phyloP scores from a whole-genome alignment of 768 basidiomycete genomes.

The Amanita molliuscula region DNA sequence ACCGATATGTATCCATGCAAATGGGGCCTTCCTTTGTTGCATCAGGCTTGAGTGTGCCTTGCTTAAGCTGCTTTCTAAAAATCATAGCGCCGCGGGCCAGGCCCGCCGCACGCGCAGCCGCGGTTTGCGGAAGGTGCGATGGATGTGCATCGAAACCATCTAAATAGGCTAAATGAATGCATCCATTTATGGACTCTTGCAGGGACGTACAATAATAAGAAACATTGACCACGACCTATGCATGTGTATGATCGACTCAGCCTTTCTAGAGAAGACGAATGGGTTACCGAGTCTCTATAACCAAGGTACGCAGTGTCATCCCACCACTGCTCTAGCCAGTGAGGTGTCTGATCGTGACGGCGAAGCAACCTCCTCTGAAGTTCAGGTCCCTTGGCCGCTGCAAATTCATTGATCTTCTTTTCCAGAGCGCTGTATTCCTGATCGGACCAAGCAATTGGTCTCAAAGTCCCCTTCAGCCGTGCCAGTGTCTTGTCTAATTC shows the following conservation, averaged over 20 bases:
- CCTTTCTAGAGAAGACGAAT: neutral
- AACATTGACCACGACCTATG: slow-evolving; percentile 74
- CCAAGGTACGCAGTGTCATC: slow-evolving; percentile 75
- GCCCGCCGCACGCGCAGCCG: slow-evolving; percentile 59
- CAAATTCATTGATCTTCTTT: slow-evolving; percentile 63
- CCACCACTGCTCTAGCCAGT: slow-evolving; percentile 97
- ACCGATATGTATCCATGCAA: slow-evolving; percentile 88
- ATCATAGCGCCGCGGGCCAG: slow-evolving; percentile 63
- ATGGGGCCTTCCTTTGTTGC: slow-evolving; percentile 55
- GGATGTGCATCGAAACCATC: slow-evolving; percentile 74
- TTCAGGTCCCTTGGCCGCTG: slow-evolving; percentile 30
- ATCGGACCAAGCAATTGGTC: slow-evolving; percentile 59
- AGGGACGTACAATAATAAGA: slow-evolving; percentile 77
- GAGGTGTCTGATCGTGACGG: slow-evolving; percentile 41
- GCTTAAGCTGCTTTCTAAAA: slow-evolving; percentile 61
- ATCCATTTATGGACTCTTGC: neutral
- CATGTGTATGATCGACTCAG: slow-evolving; percentile 9
- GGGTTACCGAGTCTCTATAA: slow-evolving; percentile 73
- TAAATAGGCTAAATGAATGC: slow-evolving; percentile 19
- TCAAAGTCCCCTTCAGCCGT: slow-evolving; percentile 59
- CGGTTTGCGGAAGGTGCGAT: slow-evolving; percentile 42
- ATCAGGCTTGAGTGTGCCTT: slow-evolving; percentile 57
- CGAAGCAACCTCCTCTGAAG: slow-evolving; percentile 58
- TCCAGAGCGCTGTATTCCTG: slow-evolving; percentile 45
- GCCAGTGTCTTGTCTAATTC: slow-evolving; percentile 53